Conservation (phyloP, 2,329 filamentous ascomycete genomes). For the Ophiosphaerella korrae region DNA sequence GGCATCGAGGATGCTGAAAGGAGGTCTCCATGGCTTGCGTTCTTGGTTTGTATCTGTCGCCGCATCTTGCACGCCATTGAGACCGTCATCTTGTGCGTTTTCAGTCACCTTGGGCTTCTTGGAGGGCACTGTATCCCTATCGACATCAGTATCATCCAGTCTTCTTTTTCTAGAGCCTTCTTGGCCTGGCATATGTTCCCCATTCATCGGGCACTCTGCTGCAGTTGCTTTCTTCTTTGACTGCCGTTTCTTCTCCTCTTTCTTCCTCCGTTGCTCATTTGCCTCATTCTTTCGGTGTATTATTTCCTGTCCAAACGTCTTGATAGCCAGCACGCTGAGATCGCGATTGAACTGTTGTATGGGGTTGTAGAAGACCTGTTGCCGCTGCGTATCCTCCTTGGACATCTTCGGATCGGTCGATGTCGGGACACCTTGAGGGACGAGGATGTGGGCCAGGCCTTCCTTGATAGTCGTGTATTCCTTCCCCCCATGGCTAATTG, state of each 20-base stretch:
- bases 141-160: slow-evolving; percentile 12
- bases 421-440: slow-evolving; percentile 59
- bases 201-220: slow-evolving; percentile 5
- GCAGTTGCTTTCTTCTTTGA: slow-evolving; percentile 15
- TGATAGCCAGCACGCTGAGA: slow-evolving; percentile 88
- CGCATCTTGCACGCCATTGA: slow-evolving; percentile 3
- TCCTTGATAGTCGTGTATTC: slow-evolving; percentile 68
- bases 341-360: slow-evolving; percentile 99
- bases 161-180: slow-evolving; percentile 32
- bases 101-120: slow-evolving; percentile 35
- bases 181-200: slow-evolving; percentile 5
- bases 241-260: slow-evolving; percentile 28
- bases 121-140: slow-evolving; percentile 13
- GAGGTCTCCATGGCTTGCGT: slow-evolving; percentile 24
- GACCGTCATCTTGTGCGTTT: slow-evolving; percentile 11
- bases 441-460: slow-evolving; percentile 70
- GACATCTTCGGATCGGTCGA: slow-evolving; percentile 54
- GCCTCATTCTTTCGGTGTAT: slow-evolving; percentile 55
- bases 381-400: slow-evolving; percentile 62
- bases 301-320: slow-evolving; percentile 77
- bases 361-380: slow-evolving; percentile 94
- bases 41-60: slow-evolving; percentile 10
- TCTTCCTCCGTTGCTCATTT: slow-evolving; percentile 50
- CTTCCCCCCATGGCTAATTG: slow-evolving; percentile 54
- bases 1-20: slow-evolving; percentile 79